Evolutionary conservation across 176 grass and related monocot genomes (phyloP).

Genomic region (Musa schizocarpa): DNA sequence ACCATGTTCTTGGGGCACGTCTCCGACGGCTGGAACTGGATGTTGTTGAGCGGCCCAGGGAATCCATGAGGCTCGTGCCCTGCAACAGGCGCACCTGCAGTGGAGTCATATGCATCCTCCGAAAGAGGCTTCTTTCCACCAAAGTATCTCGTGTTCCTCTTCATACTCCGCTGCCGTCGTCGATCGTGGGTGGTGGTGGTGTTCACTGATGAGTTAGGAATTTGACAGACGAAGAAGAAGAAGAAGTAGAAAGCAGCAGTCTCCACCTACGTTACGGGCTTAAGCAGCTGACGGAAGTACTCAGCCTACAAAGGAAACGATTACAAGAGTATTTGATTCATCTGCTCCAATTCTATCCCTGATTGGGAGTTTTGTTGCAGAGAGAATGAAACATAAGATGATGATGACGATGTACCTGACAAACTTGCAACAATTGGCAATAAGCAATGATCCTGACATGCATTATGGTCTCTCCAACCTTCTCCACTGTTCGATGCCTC

Average conservation of each 20-base stretch:
- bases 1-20: constrained; percentile 92
- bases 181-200: constrained; percentile 29
- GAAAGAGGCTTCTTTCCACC: constrained; percentile 32
- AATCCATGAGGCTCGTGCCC: constrained; percentile 55
- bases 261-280: constrained; percentile 63
- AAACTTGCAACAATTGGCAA: constrained; percentile 45
- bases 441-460: constrained; percentile 38
- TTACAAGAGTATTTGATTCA: neutral
- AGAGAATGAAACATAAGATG: neutral
- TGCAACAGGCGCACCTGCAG: constrained; percentile 20
- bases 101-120: constrained; percentile 21
- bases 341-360: neutral
- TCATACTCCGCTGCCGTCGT: constrained; percentile 27
- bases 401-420: constrained; percentile 34
- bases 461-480: constrained; percentile 31
- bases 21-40: constrained; percentile 81
- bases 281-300: constrained; percentile 81
- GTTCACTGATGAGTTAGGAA: constrained; percentile 10
- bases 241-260: constrained; percentile 31
- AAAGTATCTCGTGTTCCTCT: constrained; percentile 61
- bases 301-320: constrained; percentile 35
- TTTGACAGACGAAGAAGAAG: neutral
- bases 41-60: constrained; percentile 56
- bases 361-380: no score
- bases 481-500: constrained; percentile 20